These are phyloP conservation scores for Spizellomyces punctatus DNA, from an alignment of 192 early-diverging fungal species.

Conservation along the genomic window DNA sequence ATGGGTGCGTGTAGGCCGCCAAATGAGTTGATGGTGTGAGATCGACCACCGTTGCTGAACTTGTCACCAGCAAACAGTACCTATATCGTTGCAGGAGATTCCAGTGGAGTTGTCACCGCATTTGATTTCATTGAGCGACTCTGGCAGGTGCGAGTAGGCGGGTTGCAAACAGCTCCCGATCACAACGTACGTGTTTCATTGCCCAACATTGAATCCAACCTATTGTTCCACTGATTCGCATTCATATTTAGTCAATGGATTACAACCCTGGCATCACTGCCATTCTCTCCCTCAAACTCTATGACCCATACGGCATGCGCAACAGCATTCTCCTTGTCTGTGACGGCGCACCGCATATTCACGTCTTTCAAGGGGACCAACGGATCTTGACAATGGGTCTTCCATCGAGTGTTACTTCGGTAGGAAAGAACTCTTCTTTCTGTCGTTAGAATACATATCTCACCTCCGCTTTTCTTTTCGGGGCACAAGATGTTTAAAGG, in stretches of 20 bases:
- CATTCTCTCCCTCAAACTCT: background rate
- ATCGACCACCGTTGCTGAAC: no score
- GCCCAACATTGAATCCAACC: background rate
- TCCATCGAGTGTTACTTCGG: constrained; percentile 4
- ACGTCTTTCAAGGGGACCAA: background rate
- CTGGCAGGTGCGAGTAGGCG: constrained; percentile 8
- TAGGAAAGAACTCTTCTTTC: background rate
- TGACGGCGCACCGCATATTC: constrained; percentile 8
- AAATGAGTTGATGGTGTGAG: no score
- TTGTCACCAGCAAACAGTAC: no score
- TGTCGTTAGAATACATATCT: no score
- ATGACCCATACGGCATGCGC: background rate
- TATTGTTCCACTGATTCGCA: background rate
- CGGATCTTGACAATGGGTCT: constrained; percentile 7
- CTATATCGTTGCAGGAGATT: constrained; percentile 7
- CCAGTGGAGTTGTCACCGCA: constrained; percentile 8
- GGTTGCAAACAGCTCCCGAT: background rate
- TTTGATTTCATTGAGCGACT: constrained; percentile 9
- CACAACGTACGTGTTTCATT: background rate
- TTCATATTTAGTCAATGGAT: background rate
- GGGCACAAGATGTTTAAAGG: no score
- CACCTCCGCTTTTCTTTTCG: no score
- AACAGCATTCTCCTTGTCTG: background rate
- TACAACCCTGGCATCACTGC: background rate
- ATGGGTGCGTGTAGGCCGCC: background rate